Evolutionary conservation across 2,329 filamentous ascomycete species (phyloP).

Genomic region (Sphaerulina populicola): DNA sequence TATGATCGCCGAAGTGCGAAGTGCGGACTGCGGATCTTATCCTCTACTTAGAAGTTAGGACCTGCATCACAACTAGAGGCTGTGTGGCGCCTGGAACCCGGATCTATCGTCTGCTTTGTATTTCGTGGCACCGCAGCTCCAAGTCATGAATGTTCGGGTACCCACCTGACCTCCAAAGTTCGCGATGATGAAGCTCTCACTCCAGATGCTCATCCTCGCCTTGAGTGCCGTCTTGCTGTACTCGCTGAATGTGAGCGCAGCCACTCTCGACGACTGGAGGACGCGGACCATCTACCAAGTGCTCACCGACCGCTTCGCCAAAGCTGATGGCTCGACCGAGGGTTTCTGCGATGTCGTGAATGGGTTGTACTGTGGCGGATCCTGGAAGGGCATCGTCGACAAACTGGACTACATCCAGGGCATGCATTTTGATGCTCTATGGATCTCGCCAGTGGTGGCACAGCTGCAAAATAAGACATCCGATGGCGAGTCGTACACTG

Average conservation of each 20-base stretch:
- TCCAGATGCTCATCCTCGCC: not conserved
- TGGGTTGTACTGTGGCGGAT: slow-evolving; percentile 33
- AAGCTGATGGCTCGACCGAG: slow-evolving; percentile 22
- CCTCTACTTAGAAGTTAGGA: not conserved
- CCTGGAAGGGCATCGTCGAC: slow-evolving; percentile 38
- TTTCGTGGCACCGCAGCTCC: slow-evolving; percentile 3
- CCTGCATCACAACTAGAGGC: not conserved
- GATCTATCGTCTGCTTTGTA: not conserved
- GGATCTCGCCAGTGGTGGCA: slow-evolving; percentile 42
- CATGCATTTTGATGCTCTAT: slow-evolving; percentile 40
- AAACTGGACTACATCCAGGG: slow-evolving; percentile 39
- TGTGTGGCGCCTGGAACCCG: not conserved
- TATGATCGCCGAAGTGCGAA: too few relatives aligned
- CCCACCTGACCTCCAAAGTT: not conserved
- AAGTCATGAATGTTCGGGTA: slow-evolving; percentile 1
- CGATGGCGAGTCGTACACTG: slow-evolving; percentile 42
- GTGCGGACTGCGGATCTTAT: too few relatives aligned
- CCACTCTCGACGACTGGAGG: slow-evolving; percentile 34
- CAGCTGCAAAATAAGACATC: slow-evolving; percentile 37
- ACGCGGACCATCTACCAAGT: slow-evolving; percentile 35
- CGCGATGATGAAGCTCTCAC: not conserved
- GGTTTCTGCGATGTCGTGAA: slow-evolving; percentile 24
- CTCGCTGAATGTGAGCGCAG: slow-evolving; percentile 16
- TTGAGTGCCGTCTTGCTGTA: not conserved
- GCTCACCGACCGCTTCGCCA: slow-evolving; percentile 35